phyloP scores from a whole-genome alignment of 495 filamentous ascomycete genomes.

The Aspergillus heteromorphus region DNA sequence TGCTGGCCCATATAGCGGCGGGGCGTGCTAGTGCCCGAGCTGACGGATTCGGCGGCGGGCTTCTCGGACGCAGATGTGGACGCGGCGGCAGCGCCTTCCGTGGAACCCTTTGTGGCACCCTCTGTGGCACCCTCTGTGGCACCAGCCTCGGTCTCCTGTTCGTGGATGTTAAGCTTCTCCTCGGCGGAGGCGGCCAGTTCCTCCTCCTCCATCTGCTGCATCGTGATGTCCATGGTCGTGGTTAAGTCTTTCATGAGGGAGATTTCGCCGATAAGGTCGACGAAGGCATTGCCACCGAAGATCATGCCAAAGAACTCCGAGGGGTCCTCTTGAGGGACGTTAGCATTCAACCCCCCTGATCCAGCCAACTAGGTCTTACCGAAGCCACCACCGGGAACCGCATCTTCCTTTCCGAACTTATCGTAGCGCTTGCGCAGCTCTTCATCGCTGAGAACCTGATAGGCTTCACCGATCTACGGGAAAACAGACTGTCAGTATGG shows the following conservation, averaged over 20 bases:
- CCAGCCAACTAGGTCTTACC: conserved; percentile 41
- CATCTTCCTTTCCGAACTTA: conserved; percentile 90
- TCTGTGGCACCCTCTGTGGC: conserved; percentile 23
- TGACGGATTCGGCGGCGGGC: conserved; percentile 16
- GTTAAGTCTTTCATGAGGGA: conserved; percentile 89
- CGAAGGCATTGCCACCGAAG: conserved; percentile 94
- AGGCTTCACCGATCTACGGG: conserved; percentile 82
- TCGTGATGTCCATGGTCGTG: conserved; percentile 85
- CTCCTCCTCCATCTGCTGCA: conserved; percentile 62
- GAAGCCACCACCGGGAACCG: conserved; percentile 83
- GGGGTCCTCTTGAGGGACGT: conserved; percentile 63
- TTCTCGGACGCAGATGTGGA: conserved; percentile 15
- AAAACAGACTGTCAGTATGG: not conserved
- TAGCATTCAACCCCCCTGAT: conserved; percentile 15
- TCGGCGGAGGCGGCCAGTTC: conserved; percentile 50
- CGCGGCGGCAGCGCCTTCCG: conserved; percentile 24
- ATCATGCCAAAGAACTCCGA: conserved; percentile 98
- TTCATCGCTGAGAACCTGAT: conserved; percentile 88
- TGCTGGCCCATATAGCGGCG: conserved; percentile 65
- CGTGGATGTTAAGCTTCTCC: conserved; percentile 44
- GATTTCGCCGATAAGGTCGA: conserved; percentile 86
- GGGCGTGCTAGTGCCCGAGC: conserved; percentile 64
- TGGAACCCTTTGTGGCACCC: conserved; percentile 19
- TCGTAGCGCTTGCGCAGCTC: conserved; percentile 89
- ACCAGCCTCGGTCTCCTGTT: conserved; percentile 35